These are phyloP conservation scores for Orbilia blumenaviensis DNA, from an alignment of 2,329 filamentous ascomycete genomes.

Conservation along the genomic window DNA sequence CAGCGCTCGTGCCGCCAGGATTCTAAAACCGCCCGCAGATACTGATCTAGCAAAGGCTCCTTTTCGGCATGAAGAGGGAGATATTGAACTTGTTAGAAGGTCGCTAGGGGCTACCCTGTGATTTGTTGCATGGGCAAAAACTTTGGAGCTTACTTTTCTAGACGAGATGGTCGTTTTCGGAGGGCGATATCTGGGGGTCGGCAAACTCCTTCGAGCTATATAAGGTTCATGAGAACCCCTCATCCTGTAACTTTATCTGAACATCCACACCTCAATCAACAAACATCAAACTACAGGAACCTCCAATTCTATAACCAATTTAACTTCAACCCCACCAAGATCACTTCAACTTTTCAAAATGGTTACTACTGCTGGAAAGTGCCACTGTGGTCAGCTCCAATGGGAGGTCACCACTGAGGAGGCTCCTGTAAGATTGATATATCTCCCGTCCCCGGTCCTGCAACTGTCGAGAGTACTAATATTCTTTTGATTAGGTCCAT, in stretches of 20 bases:
- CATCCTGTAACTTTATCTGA: constrained; percentile 11
- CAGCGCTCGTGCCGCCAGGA: constrained; percentile 2
- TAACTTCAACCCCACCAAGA: neutral
- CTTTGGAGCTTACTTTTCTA: constrained; percentile 3
- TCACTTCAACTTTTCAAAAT: constrained; percentile 16
- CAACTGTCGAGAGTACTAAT: neutral
- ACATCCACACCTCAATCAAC: neutral
- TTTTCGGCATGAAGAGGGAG: constrained; percentile 1
- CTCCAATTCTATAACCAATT: neutral
- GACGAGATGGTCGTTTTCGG: neutral
- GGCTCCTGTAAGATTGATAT: constrained; percentile 1
- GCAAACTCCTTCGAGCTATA: constrained; percentile 18
- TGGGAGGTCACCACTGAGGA: constrained; percentile 31
- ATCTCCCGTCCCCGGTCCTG: too few species aligned
- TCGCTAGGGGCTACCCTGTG: neutral
- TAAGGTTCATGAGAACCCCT: constrained; percentile 14
- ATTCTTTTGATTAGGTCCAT: constrained; percentile 13
- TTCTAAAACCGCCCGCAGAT: constrained; percentile 38
- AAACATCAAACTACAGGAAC: neutral
- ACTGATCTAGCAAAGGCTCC: neutral
- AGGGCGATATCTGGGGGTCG: neutral
- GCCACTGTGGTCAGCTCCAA: constrained; percentile 40
- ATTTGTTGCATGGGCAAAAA: constrained; percentile 9
- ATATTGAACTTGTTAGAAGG: neutral
- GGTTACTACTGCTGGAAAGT: constrained; percentile 18